Base-by-base conservation (phyloP, 371 early-diverging fungal genomes). In the Fennellomyces sp. region DNA sequence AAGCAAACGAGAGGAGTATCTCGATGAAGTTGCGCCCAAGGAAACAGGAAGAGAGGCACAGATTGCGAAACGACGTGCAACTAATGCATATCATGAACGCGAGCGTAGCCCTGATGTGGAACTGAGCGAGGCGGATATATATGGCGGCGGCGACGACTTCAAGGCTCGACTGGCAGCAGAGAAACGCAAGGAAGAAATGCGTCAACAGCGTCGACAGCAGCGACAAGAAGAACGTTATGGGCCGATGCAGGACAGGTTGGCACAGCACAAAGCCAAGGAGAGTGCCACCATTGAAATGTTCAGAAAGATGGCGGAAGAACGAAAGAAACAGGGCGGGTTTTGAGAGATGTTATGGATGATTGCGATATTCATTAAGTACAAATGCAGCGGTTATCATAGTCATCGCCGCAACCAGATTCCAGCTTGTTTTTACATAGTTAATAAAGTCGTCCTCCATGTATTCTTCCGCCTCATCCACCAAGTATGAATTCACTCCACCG, bases 1-100 rank as follows among this genome's bases (percentile, higher is more conserved):
- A 21, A 82, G 86, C 47, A 68, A 76, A 15, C 81, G 85, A 30
- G 88, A 92, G 52, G 80, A 75, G 0, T 82, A 83, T 27, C 63
- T 94, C 19, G 94, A 95, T 50, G 94, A 93, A 66, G 77, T 93
- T 0, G 91, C 85, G 5, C 95, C 95, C 8, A 91, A 85, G 56
- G 87, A 86, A 30, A 91, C 89, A 3, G 95, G 95, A 1, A 74
- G 90, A 28, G 91, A 93, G 65, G 90, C 91, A 0, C 74, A 79
- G 66, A 31, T 90, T 8, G 88, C 87, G 15, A 90, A 91, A 60
- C 74, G 78, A 47, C 75, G 87, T 13, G 86, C 90, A 0, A 51
- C 72, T 21, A 88, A 81, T 52, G 87, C 85, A 4, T 84, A 82
- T 47, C 87, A 88, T 65, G 82, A 86, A 28, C 83, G 85, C 7